These are phyloP conservation scores for Tetramitus jugosus DNA, from an alignment of 208 protist species.

Conservation along the genomic window DNA sequence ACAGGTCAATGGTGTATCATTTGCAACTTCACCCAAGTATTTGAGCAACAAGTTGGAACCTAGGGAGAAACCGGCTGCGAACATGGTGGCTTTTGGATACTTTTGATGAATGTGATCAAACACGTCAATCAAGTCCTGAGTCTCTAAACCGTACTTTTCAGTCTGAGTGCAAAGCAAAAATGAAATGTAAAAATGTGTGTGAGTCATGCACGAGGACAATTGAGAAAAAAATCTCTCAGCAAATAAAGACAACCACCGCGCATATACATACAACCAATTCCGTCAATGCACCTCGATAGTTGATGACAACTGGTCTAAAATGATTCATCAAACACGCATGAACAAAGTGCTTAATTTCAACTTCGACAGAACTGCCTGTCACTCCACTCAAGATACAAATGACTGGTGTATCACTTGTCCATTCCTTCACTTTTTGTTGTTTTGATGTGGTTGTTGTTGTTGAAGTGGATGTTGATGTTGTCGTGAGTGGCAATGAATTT, in stretches of 20 bases:
- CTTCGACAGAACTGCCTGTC: background rate
- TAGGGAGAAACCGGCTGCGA: background rate
- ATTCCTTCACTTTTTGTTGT: background rate
- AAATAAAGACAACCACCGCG: too few species aligned
- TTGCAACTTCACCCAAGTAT: conserved; percentile 4
- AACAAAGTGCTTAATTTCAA: conserved; percentile 23
- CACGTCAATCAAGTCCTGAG: background rate
- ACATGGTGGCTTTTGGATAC: background rate
- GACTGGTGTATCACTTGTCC: background rate
- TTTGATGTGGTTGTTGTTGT: too few species aligned
- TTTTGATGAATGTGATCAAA: background rate
- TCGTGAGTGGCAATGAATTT: background rate
- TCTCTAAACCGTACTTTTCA: background rate
- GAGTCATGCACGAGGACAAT: too few species aligned
- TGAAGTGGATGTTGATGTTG: too few species aligned
- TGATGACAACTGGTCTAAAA: background rate
- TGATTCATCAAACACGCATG: too few species aligned
- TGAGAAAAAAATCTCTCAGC: too few species aligned
- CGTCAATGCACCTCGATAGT: conserved; percentile 11
- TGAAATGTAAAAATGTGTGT: background rate
- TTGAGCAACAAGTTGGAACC: conserved; percentile 3
- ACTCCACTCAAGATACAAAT: background rate
- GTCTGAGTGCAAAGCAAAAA: background rate
- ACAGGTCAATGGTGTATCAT: background rate
- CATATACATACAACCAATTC: background rate